Evolutionary conservation across 345 rosid genomes (phyloP).

Genomic region (Eucalyptus urophylla): DNA sequence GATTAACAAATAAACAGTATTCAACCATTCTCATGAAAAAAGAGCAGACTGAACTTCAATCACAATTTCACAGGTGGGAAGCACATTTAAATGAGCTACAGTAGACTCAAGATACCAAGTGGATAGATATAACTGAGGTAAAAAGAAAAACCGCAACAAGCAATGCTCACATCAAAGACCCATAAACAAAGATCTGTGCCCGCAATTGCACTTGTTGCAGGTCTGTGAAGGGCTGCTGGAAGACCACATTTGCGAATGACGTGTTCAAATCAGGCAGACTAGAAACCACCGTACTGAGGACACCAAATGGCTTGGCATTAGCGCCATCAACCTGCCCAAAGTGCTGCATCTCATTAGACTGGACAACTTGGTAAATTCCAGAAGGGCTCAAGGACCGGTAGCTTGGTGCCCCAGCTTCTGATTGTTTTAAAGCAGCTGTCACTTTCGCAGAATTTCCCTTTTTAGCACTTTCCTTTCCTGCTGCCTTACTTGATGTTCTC

Average conservation of each 20-base stretch:
- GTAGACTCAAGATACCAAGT: neutral
- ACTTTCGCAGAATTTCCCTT: slow-evolving; percentile 40
- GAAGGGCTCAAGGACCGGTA: slow-evolving; percentile 27
- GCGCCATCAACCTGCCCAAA: slow-evolving; percentile 29
- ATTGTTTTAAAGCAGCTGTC: slow-evolving; percentile 15
- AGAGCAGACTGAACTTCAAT: neutral
- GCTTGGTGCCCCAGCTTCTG: slow-evolving; percentile 34
- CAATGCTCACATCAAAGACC: slow-evolving; percentile 77
- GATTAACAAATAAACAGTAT: neutral
- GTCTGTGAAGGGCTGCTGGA: slow-evolving; percentile 92
- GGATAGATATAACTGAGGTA: neutral
- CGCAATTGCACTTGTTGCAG: slow-evolving; percentile 98
- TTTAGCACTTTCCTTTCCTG: slow-evolving; percentile 49
- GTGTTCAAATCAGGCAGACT: slow-evolving; percentile 65
- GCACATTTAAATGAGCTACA: neutral
- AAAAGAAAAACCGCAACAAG: neutral
- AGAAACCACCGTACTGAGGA: slow-evolving; percentile 31
- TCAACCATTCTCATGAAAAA: neutral
- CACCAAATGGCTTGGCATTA: slow-evolving; percentile 34
- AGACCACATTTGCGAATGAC: slow-evolving; percentile 32
- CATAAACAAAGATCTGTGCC: slow-evolving; percentile 97
- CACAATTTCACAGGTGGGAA: neutral
- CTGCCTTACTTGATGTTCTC: slow-evolving; percentile 43
- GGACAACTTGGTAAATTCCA: slow-evolving; percentile 30
- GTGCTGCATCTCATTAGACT: slow-evolving; percentile 49